phyloP scores from a whole-genome alignment of 1,284 basidiomycete species.

The Xerocomus cyaneibrunnescens region DNA sequence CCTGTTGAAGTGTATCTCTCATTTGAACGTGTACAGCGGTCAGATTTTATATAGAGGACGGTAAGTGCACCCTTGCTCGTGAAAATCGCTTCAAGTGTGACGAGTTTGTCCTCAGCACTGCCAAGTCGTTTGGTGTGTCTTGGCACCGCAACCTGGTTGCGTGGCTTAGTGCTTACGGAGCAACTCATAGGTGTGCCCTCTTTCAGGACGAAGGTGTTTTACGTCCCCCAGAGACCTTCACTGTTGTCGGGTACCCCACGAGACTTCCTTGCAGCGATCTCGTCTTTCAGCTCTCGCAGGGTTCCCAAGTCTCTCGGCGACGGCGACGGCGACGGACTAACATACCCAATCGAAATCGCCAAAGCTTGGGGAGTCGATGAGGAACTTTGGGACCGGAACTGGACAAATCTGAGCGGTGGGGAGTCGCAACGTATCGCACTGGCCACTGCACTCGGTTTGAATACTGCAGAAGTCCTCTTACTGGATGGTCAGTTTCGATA shows the following conservation, averaged over 20 bases:
- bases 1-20: conserved; percentile 77
- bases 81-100: conserved; percentile 1
- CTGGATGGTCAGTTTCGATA: conserved; percentile 66
- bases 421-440: conserved; percentile 81
- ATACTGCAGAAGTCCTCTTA: conserved; percentile 77
- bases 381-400: conserved; percentile 73
- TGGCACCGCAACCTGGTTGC: not conserved
- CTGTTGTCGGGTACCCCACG: conserved; percentile 78
- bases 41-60: conserved; percentile 63
- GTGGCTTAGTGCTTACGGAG: conserved; percentile 3
- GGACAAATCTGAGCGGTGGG: conserved; percentile 79
- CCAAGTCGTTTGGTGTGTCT: conserved; percentile 52
- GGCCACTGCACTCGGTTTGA: conserved; percentile 69
- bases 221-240: conserved; percentile 84
- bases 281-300: conserved; percentile 55
- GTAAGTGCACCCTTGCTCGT: conserved; percentile 37
- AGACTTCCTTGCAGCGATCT: conserved; percentile 63
- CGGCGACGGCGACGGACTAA: conserved; percentile 25
- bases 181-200: conserved; percentile 59
- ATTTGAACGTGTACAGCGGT: conserved; percentile 73
- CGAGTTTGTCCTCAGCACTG: conserved; percentile 40
- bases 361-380: conserved; percentile 65
- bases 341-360: conserved; percentile 57
- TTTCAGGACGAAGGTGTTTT: conserved; percentile 76
- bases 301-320: conserved; percentile 23